Conservation (phyloP, 2,329 filamentous ascomycete species). For the Sphaerulina vaccinii region DNA sequence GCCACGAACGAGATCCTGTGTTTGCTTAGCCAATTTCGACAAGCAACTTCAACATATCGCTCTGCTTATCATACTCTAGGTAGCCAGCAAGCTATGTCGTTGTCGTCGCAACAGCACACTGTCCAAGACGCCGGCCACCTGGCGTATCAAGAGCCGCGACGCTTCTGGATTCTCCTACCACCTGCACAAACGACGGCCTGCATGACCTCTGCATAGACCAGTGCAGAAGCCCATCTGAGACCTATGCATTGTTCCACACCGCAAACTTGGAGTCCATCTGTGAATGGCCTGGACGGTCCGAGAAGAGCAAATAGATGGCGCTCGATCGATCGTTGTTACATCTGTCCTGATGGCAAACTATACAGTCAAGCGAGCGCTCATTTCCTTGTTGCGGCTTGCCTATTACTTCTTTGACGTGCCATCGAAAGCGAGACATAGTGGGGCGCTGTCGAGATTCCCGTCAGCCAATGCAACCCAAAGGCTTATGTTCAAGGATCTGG, state of each 20-base stretch:
- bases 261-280: constrained; percentile 26
- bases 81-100: constrained; percentile 2
- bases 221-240: constrained; percentile 24
- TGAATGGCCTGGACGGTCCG: constrained; percentile 11
- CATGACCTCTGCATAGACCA: constrained; percentile 18
- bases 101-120: constrained; percentile 4
- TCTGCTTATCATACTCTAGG: too few relatives aligned
- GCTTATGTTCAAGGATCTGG: constrained; percentile 19
- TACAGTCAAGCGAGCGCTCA: constrained; percentile 4
- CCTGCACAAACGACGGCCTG: constrained; percentile 23
- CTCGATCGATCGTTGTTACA: constrained; percentile 20
- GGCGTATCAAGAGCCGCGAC: neutral
- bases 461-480: constrained; percentile 21
- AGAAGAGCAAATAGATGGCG: constrained; percentile 21
- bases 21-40: constrained; percentile 8
- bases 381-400: constrained; percentile 17
- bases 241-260: constrained; percentile 33
- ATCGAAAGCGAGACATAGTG: constrained; percentile 28
- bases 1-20: constrained; percentile 3
- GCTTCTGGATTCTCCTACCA: constrained; percentile 7
- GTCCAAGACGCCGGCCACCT: neutral
- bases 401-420: constrained; percentile 21
- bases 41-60: neutral
- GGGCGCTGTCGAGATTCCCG: constrained; percentile 20
- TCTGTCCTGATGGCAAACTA: constrained; percentile 24